Conservation (phyloP, 1,284 basidiomycete species). For the Cutaneotrichosporon mucoides region DNA sequence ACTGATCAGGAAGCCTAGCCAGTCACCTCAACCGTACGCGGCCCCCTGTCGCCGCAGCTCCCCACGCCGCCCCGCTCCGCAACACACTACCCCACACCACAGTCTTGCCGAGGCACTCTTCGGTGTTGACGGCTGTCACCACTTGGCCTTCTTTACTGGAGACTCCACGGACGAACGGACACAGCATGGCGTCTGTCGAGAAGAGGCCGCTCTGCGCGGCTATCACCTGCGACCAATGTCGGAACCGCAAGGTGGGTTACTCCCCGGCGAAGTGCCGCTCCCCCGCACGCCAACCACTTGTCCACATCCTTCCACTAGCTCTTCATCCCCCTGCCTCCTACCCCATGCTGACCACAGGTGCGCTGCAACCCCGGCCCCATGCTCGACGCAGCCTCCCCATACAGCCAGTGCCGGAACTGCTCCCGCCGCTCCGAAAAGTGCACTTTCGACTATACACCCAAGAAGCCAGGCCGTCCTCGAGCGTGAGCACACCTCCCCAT, state of each 20-base stretch:
- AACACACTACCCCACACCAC: too few relatives aligned
- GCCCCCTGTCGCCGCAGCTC: too few relatives aligned
- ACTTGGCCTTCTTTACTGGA: too few relatives aligned
- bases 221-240: constrained; percentile 8
- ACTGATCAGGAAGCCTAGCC: too few relatives aligned
- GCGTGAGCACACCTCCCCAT: not conserved
- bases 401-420: constrained; percentile 6
- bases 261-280: too few relatives aligned
- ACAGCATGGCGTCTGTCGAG: not conserved
- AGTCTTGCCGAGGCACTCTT: not conserved
- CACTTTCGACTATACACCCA: constrained; percentile 16
- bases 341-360: not conserved
- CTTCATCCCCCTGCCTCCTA: not conserved
- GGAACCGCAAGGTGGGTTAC: constrained; percentile 3
- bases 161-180: too few relatives aligned
- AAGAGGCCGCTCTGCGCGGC: not conserved
- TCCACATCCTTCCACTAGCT: too few relatives aligned
- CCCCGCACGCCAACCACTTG: too few relatives aligned
- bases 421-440: constrained; percentile 5
- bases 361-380: constrained; percentile 4
- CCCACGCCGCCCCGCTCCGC: too few relatives aligned
- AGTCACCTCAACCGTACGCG: too few relatives aligned
- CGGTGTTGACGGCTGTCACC: too few relatives aligned
- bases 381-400: not conserved
- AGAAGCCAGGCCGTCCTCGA: constrained; percentile 17